Conservation (phyloP, 192 early-diverging fungal species). For the Podila epigama region DNA sequence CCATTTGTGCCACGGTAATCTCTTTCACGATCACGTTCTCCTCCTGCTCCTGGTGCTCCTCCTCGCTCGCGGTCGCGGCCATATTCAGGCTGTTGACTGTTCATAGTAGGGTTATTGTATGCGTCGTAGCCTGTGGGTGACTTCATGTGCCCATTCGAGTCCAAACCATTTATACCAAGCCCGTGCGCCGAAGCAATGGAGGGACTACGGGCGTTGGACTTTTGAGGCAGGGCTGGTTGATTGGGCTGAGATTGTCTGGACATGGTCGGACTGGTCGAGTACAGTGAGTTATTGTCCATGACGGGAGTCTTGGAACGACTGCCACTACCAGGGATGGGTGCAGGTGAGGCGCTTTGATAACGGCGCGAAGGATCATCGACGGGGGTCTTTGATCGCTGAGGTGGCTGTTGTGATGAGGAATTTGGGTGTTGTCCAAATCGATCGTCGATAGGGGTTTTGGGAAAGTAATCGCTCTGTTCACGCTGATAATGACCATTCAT, state of each 20-base stretch:
- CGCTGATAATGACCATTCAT: slow-evolving; percentile 31
- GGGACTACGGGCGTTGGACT: slow-evolving; percentile 45
- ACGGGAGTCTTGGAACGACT: slow-evolving; percentile 32
- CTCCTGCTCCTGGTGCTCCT: too few relatives aligned
- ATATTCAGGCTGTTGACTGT: background rate
- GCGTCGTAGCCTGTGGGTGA: slow-evolving; percentile 14
- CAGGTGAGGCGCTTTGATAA: slow-evolving; percentile 6
- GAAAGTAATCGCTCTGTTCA: slow-evolving; percentile 47
- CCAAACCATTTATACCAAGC: slow-evolving; percentile 36
- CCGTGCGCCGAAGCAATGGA: slow-evolving; percentile 45
- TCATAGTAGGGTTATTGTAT: background rate
- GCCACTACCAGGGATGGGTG: slow-evolving; percentile 22
- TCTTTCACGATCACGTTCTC: slow-evolving; percentile 10
- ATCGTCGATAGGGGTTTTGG: slow-evolving; percentile 3
- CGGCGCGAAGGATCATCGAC: slow-evolving; percentile 25
- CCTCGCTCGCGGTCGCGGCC: slow-evolving; percentile 19
- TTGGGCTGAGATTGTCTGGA: slow-evolving; percentile 18
- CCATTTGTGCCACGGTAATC: slow-evolving; percentile 2
- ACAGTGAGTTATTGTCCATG: slow-evolving; percentile 13
- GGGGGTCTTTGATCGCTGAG: slow-evolving; percentile 7
- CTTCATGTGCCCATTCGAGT: slow-evolving; percentile 29
- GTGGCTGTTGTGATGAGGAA: background rate
- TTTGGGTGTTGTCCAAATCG: background rate
- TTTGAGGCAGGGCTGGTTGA: slow-evolving; percentile 39
- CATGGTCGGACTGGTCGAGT: slow-evolving; percentile 29